Evolutionary conservation across 2,329 filamentous ascomycete genomes (phyloP).

Genomic region (Hansfordia pulvinata): DNA sequence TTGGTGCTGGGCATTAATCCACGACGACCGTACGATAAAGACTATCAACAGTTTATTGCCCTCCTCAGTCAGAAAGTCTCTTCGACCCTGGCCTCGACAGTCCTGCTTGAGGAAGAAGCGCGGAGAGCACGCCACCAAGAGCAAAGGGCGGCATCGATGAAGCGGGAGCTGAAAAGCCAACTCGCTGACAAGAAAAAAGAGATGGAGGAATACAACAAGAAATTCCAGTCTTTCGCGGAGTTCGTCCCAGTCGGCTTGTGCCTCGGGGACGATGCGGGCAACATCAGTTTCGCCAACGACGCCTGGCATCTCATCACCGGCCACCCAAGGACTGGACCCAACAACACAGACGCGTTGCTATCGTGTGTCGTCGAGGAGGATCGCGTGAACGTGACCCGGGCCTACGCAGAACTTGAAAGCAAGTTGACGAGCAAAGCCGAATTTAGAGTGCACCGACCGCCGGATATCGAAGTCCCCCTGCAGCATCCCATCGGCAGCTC

Average conservation of each 20-base stretch:
- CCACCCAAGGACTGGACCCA: constrained; percentile 18
- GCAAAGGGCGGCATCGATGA: constrained; percentile 52
- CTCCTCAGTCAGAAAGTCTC: constrained; percentile 22
- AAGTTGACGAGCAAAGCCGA: constrained; percentile 28
- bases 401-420: constrained; percentile 25
- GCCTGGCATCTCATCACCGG: constrained; percentile 44
- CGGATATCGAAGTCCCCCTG: constrained; percentile 8
- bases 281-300: constrained; percentile 58
- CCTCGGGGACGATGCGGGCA: constrained; percentile 50
- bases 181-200: constrained; percentile 41
- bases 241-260: constrained; percentile 65
- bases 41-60: constrained; percentile 44
- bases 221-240: constrained; percentile 58
- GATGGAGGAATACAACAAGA: constrained; percentile 40
- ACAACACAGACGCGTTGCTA: constrained; percentile 22
- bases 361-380: constrained; percentile 33
- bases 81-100: constrained; percentile 56
- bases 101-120: constrained; percentile 59
- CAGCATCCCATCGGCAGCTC: constrained; percentile 17
- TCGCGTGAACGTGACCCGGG: constrained; percentile 22
- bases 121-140: constrained; percentile 41
- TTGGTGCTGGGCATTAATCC: constrained; percentile 49
- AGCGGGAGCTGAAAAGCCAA: constrained; percentile 51
- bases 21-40: constrained; percentile 46
- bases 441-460: constrained; percentile 25